These are phyloP conservation scores for Blastobotrys ciferrii DNA, from an alignment of 1,139 yeast species.

Conservation along the genomic window DNA sequence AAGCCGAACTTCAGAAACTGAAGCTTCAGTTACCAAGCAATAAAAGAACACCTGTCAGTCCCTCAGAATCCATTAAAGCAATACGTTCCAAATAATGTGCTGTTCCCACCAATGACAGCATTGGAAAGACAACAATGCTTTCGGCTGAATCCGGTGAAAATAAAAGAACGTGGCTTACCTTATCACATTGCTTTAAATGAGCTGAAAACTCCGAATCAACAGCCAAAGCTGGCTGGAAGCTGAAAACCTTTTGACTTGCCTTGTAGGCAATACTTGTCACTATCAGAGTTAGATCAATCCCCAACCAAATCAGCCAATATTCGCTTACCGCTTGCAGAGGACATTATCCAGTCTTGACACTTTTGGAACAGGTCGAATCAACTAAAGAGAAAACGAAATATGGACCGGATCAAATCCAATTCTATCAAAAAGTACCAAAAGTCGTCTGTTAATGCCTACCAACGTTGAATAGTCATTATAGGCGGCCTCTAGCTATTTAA, in stretches of 20 bases:
- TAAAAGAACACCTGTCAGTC: too few species aligned
- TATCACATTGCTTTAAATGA: conserved; percentile 24
- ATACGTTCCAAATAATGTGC: too few species aligned
- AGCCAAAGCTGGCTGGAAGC: conserved; percentile 50
- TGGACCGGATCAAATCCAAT: neutral
- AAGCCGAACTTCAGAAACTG: too few species aligned
- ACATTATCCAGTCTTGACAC: neutral
- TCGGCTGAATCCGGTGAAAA: too few species aligned
- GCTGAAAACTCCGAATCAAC: conserved; percentile 40
- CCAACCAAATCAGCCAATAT: neutral
- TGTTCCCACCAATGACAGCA: too few species aligned
- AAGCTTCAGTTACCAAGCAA: too few species aligned
- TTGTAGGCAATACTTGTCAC: conserved; percentile 32
- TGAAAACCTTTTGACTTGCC: conserved; percentile 41
- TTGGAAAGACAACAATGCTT: too few species aligned
- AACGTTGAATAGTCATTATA: neutral
- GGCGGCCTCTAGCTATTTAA: conserved; percentile 2
- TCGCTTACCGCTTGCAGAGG: neutral
- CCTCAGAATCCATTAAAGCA: too few species aligned
- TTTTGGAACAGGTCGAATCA: neutral
- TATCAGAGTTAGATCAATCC: conserved; percentile 10
- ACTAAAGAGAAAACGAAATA: neutral
- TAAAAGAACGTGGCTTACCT: too few species aligned
- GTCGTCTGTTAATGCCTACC: neutral
- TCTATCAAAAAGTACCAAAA: neutral